A percentile compares a stretch with the other conserved stretches of the same genome.
These are phyloP conservation scores for Nepenthes gracilis DNA, from an alignment of 148 eudicot genomes.

Conservation along the genomic window DNA sequence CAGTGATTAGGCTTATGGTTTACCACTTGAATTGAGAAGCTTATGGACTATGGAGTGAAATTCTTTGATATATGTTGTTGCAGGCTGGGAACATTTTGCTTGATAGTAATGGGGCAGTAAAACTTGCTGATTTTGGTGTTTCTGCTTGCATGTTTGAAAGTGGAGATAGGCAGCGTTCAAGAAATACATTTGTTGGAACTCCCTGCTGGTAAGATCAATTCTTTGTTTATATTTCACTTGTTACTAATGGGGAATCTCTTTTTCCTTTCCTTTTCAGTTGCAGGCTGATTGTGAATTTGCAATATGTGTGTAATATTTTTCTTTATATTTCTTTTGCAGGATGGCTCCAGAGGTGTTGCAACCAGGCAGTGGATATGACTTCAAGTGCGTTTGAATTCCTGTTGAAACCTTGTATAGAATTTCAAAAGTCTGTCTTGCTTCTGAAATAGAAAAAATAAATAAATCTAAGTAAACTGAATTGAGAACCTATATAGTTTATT, in stretches of 20 bases:
- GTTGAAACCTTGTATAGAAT: background rate
- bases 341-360: conserved; percentile 99
- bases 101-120: conserved; percentile 69
- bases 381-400: conserved; percentile 58
- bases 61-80: conserved; percentile 10
- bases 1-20: background rate
- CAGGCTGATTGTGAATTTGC: background rate
- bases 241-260: background rate
- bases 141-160: conserved; percentile 96
- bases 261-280: background rate
- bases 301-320: conserved; percentile 1
- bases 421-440: too few relatives aligned
- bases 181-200: conserved; percentile 98
- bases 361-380: conserved; percentile 89
- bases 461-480: too few relatives aligned
- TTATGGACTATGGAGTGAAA: background rate
- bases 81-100: conserved; percentile 93
- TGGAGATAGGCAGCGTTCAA: conserved; percentile 87
- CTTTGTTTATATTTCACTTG: background rate
- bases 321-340: conserved; percentile 30
- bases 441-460: too few relatives aligned
- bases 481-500: too few relatives aligned
- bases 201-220: conserved; percentile 75
- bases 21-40: background rate
- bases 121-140: conserved; percentile 97